phyloP scores from a whole-genome alignment of 768 basidiomycete genomes.

The Nidula microcarpa region DNA sequence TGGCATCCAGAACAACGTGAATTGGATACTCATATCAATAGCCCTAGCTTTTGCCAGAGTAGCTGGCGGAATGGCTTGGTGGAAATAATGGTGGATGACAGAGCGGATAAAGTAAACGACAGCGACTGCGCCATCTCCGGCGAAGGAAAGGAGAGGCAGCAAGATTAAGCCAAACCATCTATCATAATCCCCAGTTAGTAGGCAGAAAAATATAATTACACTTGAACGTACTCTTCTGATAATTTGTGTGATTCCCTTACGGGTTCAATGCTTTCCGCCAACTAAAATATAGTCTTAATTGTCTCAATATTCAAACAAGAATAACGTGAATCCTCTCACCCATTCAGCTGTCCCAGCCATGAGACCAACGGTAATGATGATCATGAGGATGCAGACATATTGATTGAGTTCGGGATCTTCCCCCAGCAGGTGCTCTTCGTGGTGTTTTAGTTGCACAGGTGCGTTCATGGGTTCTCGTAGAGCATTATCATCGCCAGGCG shows the following conservation, averaged over 20 bases:
- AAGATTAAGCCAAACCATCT: constrained; percentile 76
- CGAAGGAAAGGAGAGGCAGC: constrained; percentile 70
- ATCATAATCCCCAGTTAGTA: constrained; percentile 1
- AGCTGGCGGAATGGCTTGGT: constrained; percentile 38
- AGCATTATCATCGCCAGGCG: constrained; percentile 56
- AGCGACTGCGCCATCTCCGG: constrained; percentile 65
- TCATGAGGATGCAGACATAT: constrained; percentile 54
- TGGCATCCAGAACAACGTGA: constrained; percentile 78
- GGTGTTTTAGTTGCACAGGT: constrained; percentile 37
- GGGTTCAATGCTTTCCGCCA: constrained; percentile 62
- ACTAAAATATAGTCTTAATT: constrained; percentile 23
- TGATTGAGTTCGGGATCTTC: constrained; percentile 58
- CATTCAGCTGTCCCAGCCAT: constrained; percentile 73
- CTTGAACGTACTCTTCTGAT: constrained; percentile 43
- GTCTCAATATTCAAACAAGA: background rate
- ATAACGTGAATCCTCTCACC: constrained; percentile 27
- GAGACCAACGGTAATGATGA: constrained; percentile 49
- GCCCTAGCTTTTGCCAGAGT: constrained; percentile 65
- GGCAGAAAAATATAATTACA: background rate
- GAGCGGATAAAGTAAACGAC: constrained; percentile 53
- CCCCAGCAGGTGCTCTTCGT: constrained; percentile 27
- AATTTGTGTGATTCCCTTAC: constrained; percentile 43
- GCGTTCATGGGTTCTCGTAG: constrained; percentile 38
- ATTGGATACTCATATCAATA: constrained; percentile 78
- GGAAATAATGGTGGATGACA: constrained; percentile 34